These are phyloP conservation scores for Avena insularis DNA, from an alignment of 176 grass and related monocot genomes.

Conservation along the genomic window DNA sequence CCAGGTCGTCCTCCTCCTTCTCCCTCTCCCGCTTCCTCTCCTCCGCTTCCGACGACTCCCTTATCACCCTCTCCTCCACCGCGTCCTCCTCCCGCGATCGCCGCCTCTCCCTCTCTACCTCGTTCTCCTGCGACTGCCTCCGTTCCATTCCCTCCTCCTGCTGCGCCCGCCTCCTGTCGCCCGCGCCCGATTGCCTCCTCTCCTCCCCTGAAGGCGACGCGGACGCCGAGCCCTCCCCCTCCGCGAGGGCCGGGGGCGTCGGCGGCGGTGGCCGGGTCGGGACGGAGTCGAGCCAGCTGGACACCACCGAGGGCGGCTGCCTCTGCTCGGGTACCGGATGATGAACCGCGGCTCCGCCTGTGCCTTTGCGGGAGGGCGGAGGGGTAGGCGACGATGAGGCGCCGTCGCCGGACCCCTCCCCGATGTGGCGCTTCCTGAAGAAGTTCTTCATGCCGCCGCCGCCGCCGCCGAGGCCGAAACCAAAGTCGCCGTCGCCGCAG, in stretches of 20 bases:
- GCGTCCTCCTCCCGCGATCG: conserved; percentile 46
- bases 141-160: conserved; percentile 48
- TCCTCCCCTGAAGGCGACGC: conserved; percentile 37
- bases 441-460: conserved; percentile 85
- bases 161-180: conserved; percentile 26
- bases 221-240: conserved; percentile 38
- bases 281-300: conserved; percentile 79
- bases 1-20: conserved; percentile 72
- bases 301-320: conserved; percentile 56
- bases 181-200: conserved; percentile 26
- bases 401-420: conserved; percentile 57
- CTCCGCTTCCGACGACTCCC: conserved; percentile 53
- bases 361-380: conserved; percentile 47
- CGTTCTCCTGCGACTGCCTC: conserved; percentile 24
- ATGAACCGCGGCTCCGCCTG: conserved; percentile 2
- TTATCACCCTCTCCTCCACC: conserved; percentile 67
- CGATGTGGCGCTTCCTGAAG: conserved; percentile 96
- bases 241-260: conserved; percentile 22
- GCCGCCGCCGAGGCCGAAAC: conserved; percentile 18
- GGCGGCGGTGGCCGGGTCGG: conserved; percentile 41
- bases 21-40: conserved; percentile 62
- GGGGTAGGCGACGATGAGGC: conserved; percentile 22
- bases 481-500: conserved; percentile 22
- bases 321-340: conserved; percentile 50
- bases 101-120: conserved; percentile 36